Evolutionary conservation across 1,139 yeast species (phyloP).

Genomic region (Petasospora rhodanensis): DNA sequence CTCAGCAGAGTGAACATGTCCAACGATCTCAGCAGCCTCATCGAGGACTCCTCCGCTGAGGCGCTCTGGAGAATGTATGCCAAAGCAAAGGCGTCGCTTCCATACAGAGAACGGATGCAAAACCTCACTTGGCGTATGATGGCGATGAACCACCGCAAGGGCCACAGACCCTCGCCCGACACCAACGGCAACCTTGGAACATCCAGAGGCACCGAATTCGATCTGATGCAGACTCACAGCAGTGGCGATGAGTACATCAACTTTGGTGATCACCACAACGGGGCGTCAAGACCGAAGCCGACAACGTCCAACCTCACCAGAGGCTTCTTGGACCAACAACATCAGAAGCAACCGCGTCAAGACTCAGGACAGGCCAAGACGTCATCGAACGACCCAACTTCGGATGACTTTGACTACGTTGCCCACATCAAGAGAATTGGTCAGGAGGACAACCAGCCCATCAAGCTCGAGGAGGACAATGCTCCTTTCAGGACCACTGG

Average conservation of each 20-base stretch:
- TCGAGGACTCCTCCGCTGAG: constrained; percentile 44
- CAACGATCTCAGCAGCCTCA: neutral
- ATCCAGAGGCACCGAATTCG: no score
- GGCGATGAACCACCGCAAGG: constrained; percentile 46
- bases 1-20: neutral
- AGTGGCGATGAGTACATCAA: constrained; percentile 23
- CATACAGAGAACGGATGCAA: constrained; percentile 71
- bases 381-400: constrained; percentile 34
- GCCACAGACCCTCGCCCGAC: no score
- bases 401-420: constrained; percentile 60
- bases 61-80: constrained; percentile 79
- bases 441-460: constrained; percentile 30
- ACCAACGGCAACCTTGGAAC: no score
- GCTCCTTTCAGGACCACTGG: constrained; percentile 9
- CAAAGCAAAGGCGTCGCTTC: constrained; percentile 71
- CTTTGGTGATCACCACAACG: constrained; percentile 14
- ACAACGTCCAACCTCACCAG: constrained; percentile 23
- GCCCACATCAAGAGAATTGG: constrained; percentile 62
- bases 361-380: neutral
- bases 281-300: constrained; percentile 5
- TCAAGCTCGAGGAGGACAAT: constrained; percentile 2
- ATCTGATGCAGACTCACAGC: no score
- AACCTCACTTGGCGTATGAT: constrained; percentile 85
- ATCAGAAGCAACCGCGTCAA: constrained; percentile 3
- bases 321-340: constrained; percentile 16